Base-by-base conservation (phyloP, 805 yeast species). In the Blastobotrys peoriensis region DNA sequence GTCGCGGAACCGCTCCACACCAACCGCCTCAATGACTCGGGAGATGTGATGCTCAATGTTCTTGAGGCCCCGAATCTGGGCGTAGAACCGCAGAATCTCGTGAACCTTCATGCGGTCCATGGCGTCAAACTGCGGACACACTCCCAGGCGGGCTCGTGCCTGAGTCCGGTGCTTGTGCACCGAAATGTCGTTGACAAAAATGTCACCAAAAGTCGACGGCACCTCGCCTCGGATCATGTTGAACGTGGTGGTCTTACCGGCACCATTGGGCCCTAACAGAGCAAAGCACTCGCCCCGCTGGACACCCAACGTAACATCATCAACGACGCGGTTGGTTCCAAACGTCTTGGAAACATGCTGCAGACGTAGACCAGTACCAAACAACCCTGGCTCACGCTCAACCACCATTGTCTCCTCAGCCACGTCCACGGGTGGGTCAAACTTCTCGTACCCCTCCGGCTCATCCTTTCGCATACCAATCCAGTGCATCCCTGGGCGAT, bases 111-210 rank as follows among this genome's bases (percentile, higher is more conserved):
- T 49, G 41, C 54, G 57, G 37, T 63, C 67, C 55, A 63, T 61
- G n/a, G 67, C 66, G 46, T 63, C 67, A 48, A 63, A 63, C 47
- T 63, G 67, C 3, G 67, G 67, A 41, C 67, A 63, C 6, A 63
- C 67, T 2, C 68, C 68, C n/a, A 63, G 58, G 35, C 52, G 51
- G 6, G 61, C 41, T 13, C 67, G 53, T 9, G 67, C 67, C 4
- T 36, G 48, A 3, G 64, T 51, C 25, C 58, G 51, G 43, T 63
- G 52, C 19, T 47, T 34, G 15, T 47, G 33, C 8, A 61, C 59
- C 4, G 59, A 50, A 15, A 55, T 48, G 15, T 58, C 64, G 25
- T 54, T 57, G 15, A 62, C 64, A 45, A 36, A 53, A 15, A 63
- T 54, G 6, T 50, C 61, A 15, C 67, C 67, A 4, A 45, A 44